These are phyloP conservation scores for Martiniozyma asiatica DNA, from an alignment of 1,139 yeast species.

Conservation along the genomic window DNA sequence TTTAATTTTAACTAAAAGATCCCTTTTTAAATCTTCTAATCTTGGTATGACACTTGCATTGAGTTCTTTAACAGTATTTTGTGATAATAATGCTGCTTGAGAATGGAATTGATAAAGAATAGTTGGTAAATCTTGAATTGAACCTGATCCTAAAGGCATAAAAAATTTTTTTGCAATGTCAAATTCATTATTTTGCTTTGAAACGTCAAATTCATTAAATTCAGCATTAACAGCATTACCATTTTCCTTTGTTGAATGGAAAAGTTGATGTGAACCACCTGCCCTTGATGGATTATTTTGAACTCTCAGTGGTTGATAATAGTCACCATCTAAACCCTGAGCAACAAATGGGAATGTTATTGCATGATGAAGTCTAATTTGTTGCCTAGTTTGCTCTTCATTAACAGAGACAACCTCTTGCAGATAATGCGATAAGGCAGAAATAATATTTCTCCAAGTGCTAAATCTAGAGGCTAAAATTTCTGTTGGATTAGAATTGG, in stretches of 20 bases:
- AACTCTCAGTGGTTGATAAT: slow-evolving; percentile 23
- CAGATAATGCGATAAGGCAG: slow-evolving; percentile 62
- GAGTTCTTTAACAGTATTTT: slow-evolving; percentile 61
- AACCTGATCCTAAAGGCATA: slow-evolving; percentile 68
- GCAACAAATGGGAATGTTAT: slow-evolving; percentile 42
- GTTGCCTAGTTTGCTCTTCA: slow-evolving; percentile 80
- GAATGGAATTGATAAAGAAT: slow-evolving; percentile 66
- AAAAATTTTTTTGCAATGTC: slow-evolving; percentile 37
- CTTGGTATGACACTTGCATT: slow-evolving; percentile 63
- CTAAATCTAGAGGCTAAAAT: slow-evolving; percentile 71
- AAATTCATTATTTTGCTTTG: slow-evolving; percentile 20
- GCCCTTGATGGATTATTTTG: slow-evolving; percentile 5
- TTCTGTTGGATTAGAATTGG: slow-evolving; percentile 68
- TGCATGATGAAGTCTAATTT: slow-evolving; percentile 69
- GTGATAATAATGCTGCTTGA: slow-evolving; percentile 54
- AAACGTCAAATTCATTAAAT: slow-evolving; percentile 10
- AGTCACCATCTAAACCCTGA: slow-evolving; percentile 25
- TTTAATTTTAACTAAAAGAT: slow-evolving; percentile 69
- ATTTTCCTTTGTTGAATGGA: slow-evolving; percentile 9
- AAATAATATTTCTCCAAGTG: slow-evolving; percentile 76
- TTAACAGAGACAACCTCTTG: slow-evolving; percentile 75
- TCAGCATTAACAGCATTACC: slow-evolving; percentile 7
- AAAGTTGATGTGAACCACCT: slow-evolving; percentile 6
- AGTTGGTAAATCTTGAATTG: slow-evolving; percentile 72
- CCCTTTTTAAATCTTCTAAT: slow-evolving; percentile 74